Evolutionary conservation across 495 filamentous ascomycete species (phyloP), one percentile per base, ranked within the genome.

Genomic region (Extremus antarcticus): DNA sequence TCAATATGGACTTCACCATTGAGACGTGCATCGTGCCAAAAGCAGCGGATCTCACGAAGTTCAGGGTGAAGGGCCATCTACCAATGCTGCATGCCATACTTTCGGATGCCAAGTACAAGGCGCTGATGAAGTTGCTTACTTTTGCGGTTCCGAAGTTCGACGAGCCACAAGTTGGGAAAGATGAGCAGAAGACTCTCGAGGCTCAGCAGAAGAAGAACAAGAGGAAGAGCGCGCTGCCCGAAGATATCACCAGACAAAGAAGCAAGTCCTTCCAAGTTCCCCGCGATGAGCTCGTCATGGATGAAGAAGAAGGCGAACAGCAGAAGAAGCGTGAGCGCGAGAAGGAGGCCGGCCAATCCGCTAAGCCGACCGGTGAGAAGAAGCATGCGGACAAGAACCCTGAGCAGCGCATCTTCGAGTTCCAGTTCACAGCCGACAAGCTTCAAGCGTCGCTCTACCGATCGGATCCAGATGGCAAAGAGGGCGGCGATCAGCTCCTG

Each of bases 71-170:
- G 1, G 92, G 92, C 2, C 88, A 94, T 65, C 76, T 98, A 25
- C 91, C 92, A 1, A 84, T 96, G 16, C 76, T 98, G 11, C 92
- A 94, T 70, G 92, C 87, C 25, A 89, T 83, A 0, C 83, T 90
- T 38, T 95, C 90, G 0, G 92, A 98, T 63, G 83, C 82, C 40
- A 98, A 97, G 67, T 98, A 98, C 68, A 97, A 95, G 70, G 87
- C 80, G 7, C 65, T 97, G 50, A 97, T 98, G 94, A 91, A 84
- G 61, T 73, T 98, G 49, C 90, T 98, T 56, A 91, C 96, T 60
- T 87, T 96, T 51, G 90, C 92, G 2, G 87, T 97, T 57, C 92
- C 92, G 4, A 87, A 86, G 43, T 83, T 95, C 53, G 81, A 81
- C 38, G 78, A 74, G 41, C 52, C n/a, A 56, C 57, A 35, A 53